Conservation (phyloP, 345 rosid species). For the Sonneratia alba region DNA sequence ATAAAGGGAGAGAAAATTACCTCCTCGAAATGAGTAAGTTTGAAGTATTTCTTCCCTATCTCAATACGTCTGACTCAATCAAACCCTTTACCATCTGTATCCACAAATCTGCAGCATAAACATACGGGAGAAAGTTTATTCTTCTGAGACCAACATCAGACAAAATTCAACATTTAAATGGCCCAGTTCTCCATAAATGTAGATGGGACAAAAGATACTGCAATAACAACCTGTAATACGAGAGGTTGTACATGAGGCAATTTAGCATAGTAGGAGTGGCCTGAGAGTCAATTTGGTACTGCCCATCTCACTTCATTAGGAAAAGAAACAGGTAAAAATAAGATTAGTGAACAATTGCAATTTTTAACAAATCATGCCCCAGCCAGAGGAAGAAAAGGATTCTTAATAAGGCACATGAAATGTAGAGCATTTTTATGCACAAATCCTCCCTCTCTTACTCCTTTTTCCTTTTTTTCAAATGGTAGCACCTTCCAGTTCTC, state of each 20-base stretch:
- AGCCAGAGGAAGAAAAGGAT: background rate
- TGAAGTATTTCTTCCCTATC: constrained; percentile 90
- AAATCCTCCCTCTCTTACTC: too few relatives aligned
- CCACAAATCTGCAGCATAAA: constrained; percentile 69
- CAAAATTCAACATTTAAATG: background rate
- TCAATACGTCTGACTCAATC: constrained; percentile 91
- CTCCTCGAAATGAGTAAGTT: constrained; percentile 95
- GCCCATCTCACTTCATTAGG: constrained; percentile 71
- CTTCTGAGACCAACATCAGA: background rate
- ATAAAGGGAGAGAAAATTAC: constrained; percentile 27
- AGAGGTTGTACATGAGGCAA: constrained; percentile 92
- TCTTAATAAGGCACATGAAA: background rate
- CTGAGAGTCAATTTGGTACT: constrained; percentile 83
- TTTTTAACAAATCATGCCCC: background rate
- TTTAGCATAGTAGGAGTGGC: constrained; percentile 96
- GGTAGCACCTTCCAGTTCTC: too few relatives aligned
- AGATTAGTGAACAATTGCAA: background rate
- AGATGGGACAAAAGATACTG: background rate
- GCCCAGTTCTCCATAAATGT: background rate
- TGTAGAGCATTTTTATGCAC: too few relatives aligned
- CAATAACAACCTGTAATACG: constrained; percentile 71
- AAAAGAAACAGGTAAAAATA: constrained; percentile 3
- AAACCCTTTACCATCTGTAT: constrained; percentile 84
- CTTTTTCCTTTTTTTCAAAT: too few relatives aligned
- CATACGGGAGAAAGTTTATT: background rate